phyloP scores from a whole-genome alignment of 306 rosid genomes.

The Cucurbita ficifolia region DNA sequence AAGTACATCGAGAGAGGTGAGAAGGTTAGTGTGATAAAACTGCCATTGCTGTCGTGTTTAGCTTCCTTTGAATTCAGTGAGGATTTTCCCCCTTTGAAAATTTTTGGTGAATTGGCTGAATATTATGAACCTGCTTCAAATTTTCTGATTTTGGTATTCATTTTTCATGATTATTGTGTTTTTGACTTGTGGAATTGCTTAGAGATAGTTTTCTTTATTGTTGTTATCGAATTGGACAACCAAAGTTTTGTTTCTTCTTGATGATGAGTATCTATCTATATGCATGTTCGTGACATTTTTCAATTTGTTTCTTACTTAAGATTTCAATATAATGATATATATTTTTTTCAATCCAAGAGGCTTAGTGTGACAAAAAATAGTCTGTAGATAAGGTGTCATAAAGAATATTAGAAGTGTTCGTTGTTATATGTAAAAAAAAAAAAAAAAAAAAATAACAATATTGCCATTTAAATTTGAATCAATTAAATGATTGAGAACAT shows the following conservation, averaged over 20 bases:
- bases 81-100: not conserved
- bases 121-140: not conserved
- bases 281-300: not conserved
- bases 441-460: no score
- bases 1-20: conserved; percentile 98
- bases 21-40: conserved; percentile 42
- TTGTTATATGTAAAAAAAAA: not conserved
- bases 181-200: not conserved
- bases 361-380: no score
- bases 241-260: not conserved
- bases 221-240: not conserved
- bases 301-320: not conserved
- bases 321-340: no score
- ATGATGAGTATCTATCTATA: not conserved
- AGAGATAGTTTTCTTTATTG: not conserved
- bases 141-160: not conserved
- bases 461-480: not conserved
- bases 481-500: not conserved
- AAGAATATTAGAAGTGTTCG: no score
- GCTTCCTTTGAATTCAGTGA: not conserved
- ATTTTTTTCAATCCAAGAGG: no score
- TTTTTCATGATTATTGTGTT: not conserved
- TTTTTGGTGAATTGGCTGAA: not conserved
- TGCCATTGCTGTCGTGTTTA: not conserved
- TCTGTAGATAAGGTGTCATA: no score